Percentiles rank a stretch among this genome's conserved stretches.
phyloP scores from a whole-genome alignment of 129 eudicot species.

The Flaveria trinervia region DNA sequence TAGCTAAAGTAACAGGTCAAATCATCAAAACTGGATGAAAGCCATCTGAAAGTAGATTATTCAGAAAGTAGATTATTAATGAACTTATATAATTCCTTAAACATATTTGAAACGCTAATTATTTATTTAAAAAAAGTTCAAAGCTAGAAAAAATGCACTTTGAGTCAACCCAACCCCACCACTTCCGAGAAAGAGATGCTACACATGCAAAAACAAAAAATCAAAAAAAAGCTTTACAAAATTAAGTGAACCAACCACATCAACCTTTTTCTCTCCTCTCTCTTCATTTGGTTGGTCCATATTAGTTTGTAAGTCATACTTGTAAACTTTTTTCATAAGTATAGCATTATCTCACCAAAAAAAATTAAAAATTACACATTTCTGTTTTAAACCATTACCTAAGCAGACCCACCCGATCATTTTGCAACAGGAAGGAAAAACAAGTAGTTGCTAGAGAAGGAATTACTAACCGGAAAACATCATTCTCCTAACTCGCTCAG shows the following conservation, averaged over 20 bases:
- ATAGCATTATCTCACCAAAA: background rate
- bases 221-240: background rate
- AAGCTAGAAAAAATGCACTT: background rate
- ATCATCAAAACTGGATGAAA: background rate
- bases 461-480: conserved; percentile 83
- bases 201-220: background rate
- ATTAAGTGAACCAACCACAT: background rate
- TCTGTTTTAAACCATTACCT: background rate
- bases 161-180: background rate
- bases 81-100: background rate
- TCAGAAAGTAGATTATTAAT: background rate
- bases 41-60: background rate
- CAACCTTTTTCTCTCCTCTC: background rate
- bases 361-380: background rate
- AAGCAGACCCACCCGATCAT: background rate
- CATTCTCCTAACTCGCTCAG: conserved; percentile 94
- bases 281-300: background rate
- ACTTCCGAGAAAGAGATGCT: background rate
- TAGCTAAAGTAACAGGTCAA: background rate
- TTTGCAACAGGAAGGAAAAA: background rate
- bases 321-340: background rate
- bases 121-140: background rate
- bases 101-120: background rate
- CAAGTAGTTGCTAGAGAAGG: conserved; percentile 13
- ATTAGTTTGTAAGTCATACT: background rate